Conservation (phyloP, 164 flowering plant genomes). For the Tetrastigma voinierianum region DNA sequence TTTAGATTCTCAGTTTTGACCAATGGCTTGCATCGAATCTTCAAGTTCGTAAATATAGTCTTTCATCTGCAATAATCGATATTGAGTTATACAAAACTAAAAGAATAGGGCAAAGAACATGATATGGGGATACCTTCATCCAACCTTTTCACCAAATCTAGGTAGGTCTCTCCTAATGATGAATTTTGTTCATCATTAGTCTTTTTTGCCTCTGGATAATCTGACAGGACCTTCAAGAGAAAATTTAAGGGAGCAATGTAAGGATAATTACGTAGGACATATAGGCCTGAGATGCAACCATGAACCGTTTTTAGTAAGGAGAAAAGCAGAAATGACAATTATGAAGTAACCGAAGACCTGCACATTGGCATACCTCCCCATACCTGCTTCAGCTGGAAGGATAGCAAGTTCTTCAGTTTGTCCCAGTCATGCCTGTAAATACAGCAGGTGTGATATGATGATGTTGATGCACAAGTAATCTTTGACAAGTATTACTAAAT, state of each 20-base stretch:
- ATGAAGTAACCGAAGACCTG: constrained; percentile 12
- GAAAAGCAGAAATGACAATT: background rate
- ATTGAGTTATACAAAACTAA: background rate
- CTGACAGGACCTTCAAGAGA: constrained; percentile 61
- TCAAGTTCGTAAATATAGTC: too few species aligned
- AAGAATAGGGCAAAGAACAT: constrained; percentile 1
- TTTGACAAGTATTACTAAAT: background rate
- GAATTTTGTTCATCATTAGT: constrained; percentile 54
- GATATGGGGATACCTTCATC: constrained; percentile 57
- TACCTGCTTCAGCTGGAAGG: constrained; percentile 92
- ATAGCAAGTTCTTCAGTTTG: constrained; percentile 60
- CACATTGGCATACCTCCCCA: constrained; percentile 58
- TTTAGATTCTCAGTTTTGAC: too few species aligned
- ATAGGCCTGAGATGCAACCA: background rate
- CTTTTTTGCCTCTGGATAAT: constrained; percentile 76
- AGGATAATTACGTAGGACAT: background rate
- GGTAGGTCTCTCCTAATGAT: constrained; percentile 57
- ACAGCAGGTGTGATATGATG: constrained; percentile 4
- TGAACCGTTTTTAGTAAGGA: background rate
- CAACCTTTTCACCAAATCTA: constrained; percentile 63
- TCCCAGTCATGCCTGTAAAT: constrained; percentile 82
- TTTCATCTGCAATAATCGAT: background rate
- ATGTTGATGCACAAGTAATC: background rate
- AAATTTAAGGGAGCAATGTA: constrained; percentile 4
- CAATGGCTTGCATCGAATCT: too few species aligned